Base-by-base conservation (phyloP, 2,329 filamentous ascomycete genomes). In the Sporothrix schenckii region DNA sequence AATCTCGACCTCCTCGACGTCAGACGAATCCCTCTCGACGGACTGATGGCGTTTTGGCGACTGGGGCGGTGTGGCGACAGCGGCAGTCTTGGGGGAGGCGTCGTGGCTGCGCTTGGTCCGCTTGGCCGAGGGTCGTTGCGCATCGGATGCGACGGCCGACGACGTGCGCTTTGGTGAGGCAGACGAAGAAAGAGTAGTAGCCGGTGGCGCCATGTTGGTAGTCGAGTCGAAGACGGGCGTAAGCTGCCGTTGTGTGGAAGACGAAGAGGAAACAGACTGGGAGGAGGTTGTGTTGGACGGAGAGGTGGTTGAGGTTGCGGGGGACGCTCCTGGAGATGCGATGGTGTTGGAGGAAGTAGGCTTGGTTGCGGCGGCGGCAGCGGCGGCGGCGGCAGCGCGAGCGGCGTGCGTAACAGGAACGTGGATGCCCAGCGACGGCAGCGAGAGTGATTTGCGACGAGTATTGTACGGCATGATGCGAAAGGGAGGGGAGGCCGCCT, bases 371-470 rank as follows among this genome's bases (percentile, higher is more conserved):
- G 76, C 79, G 78, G 69, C 58, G 30, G 14, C 4, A 13, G 67
- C 63, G 49, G 70, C 70, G 56, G 68, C 68, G 10, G 49, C 49
- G 13, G 70, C 70, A 65, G 61, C 82, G 81, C 88, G 84, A 73
- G 87, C 82, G 77, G 88, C 86, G 77, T 89, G 83, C 76, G 86
- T 84, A 77, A 91, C 87, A 74, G 92, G 90, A 74, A 97, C 85
- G 77, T 95, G 92, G 76, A 98, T 97, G 79, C 95, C 95, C 77
- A 98, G 87, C 75, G 93, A 96, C 72, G 93, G 92, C 78, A 98
- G 85, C 73, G 94, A 97, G 75, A 99, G 85, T 78, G 93, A 97
- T 85, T 98, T 98, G 81, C 94, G 91, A 82, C 94, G 92, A 75
- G 94, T 98, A 82, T 97, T 97, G 86, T 97, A 97, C 78, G 91